phyloP scores from a whole-genome alignment of 202 grass and related monocot genomes.

The Eragrostis tef region DNA sequence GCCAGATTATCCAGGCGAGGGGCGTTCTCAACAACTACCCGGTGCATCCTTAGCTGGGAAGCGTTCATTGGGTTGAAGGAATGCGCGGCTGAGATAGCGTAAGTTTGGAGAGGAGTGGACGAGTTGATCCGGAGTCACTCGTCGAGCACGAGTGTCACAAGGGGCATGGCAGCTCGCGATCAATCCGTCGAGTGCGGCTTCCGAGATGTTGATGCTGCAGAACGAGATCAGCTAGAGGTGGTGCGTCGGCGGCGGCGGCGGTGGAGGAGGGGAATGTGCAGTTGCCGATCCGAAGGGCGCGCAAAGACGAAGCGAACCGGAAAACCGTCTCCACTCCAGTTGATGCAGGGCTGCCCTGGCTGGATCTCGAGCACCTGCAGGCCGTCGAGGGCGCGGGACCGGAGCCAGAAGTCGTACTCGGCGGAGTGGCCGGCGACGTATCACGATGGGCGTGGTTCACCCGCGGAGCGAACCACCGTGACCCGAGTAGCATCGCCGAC shows the following conservation, averaged over 20 bases:
- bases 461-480: too few species aligned
- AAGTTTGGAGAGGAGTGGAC: not conserved
- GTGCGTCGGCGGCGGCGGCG: not conserved
- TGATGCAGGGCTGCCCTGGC: not conserved
- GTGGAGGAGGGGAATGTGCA: not conserved
- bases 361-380: not conserved
- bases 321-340: not conserved
- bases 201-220: not conserved
- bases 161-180: not conserved
- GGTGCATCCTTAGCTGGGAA: not conserved
- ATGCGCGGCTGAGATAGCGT: not conserved
- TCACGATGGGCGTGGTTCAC: not conserved
- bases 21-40: not conserved
- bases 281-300: not conserved
- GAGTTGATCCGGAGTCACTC: too few species aligned
- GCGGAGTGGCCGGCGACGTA: too few species aligned
- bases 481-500: too few species aligned
- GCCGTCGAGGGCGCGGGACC: too few species aligned
- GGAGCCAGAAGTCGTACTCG: not conserved
- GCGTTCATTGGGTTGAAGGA: not conserved
- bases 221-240: not conserved
- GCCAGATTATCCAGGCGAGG: not conserved
- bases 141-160: too few species aligned
- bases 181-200: not conserved
- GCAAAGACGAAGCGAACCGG: not conserved